A percentile compares a stretch with the other conserved stretches of the same genome.
Evolutionary conservation across 805 yeast species (phyloP).

Genomic region (Lachancea nothofagi): DNA sequence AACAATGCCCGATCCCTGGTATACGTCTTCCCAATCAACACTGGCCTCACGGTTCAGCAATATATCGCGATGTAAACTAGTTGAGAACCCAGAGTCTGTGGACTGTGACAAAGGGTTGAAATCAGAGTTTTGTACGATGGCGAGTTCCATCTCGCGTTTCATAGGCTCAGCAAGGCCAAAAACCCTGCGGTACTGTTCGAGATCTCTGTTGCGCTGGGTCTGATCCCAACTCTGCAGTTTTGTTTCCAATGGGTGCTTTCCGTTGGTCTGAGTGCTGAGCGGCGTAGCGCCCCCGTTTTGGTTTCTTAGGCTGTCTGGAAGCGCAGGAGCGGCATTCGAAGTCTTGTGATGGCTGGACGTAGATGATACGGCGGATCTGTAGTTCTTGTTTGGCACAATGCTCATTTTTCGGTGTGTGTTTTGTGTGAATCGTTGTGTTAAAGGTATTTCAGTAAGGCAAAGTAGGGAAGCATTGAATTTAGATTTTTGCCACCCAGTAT

Average conservation of each 20-base stretch:
- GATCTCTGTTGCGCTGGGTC: conserved; percentile 59
- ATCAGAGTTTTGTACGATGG: conserved; percentile 63
- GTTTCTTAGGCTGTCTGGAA: conserved; percentile 63
- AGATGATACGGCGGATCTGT: conserved; percentile 44
- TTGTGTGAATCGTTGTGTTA: neutral
- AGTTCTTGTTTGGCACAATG: conserved; percentile 51
- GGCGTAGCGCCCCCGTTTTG: conserved; percentile 61
- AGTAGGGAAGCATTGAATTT: neutral
- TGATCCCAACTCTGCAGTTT: conserved; percentile 76
- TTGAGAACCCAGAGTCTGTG: conserved; percentile 21
- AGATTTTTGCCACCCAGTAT: neutral
- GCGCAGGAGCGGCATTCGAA: conserved; percentile 62
- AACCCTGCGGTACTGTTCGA: conserved; percentile 74
- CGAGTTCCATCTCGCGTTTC: conserved; percentile 82
- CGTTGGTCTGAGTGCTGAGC: conserved; percentile 54
- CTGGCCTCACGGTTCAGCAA: conserved; percentile 68
- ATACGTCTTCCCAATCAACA: conserved; percentile 93
- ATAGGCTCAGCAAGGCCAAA: conserved; percentile 95
- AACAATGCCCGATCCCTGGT: conserved; percentile 39
- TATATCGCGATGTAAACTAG: conserved; percentile 62
- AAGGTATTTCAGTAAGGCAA: neutral
- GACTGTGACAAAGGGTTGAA: conserved; percentile 59
- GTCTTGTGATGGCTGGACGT: conserved; percentile 44
- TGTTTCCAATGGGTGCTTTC: conserved; percentile 80
- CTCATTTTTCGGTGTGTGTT: conserved; percentile 24